Conservation (phyloP, 1,284 basidiomycete species). For the Coniferiporia weirii region DNA sequence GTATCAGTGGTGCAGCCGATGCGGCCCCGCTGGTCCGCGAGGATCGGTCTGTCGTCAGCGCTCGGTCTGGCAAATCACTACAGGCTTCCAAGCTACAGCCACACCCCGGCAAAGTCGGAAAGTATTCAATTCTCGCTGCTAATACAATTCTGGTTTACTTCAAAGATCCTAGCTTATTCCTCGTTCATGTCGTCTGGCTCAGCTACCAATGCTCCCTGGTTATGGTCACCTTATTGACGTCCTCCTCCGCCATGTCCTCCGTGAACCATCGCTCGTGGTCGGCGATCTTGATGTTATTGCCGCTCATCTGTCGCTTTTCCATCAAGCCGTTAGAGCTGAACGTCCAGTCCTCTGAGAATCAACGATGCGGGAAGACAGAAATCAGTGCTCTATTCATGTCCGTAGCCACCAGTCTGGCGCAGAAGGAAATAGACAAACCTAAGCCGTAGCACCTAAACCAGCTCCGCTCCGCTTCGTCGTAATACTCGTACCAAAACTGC, state of each 20-base stretch:
- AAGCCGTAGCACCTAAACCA: slow-evolving; percentile 57
- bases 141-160: background rate
- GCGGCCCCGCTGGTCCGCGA: too few relatives aligned
- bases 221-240: slow-evolving; percentile 26
- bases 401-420: slow-evolving; percentile 1
- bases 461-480: slow-evolving; percentile 35
- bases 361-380: background rate
- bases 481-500: slow-evolving; percentile 62
- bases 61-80: too few relatives aligned
- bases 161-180: background rate
- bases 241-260: slow-evolving; percentile 30
- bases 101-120: too few relatives aligned
- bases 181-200: background rate
- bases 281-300: slow-evolving; percentile 49
- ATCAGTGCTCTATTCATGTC: background rate
- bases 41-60: too few relatives aligned
- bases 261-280: slow-evolving; percentile 54
- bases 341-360: slow-evolving; percentile 49
- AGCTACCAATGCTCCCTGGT: slow-evolving; percentile 30
- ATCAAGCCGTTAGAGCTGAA: slow-evolving; percentile 49
- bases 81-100: too few relatives aligned
- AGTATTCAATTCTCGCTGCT: too few relatives aligned
- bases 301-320: slow-evolving; percentile 53
- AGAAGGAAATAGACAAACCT: slow-evolving; percentile 28
- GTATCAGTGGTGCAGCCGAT: too few relatives aligned